phyloP scores from a whole-genome alignment of 1,284 basidiomycete species.

The Malassezia vespertilionis region DNA sequence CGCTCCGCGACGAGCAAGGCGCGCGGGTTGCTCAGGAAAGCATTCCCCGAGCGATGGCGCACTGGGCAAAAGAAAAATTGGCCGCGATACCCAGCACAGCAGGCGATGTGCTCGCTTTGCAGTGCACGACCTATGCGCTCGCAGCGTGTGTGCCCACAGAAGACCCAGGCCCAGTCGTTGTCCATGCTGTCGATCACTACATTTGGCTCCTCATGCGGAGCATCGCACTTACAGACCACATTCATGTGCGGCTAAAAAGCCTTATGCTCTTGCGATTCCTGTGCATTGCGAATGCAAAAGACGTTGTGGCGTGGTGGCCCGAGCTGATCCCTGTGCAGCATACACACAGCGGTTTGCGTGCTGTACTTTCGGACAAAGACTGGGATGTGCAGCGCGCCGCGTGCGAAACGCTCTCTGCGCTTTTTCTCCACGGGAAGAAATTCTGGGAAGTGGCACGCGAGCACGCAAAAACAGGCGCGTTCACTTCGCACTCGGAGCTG shows the following conservation, averaged over 20 bases:
- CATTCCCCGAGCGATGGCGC: no score
- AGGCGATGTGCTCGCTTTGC: no score
- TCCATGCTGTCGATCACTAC: not conserved
- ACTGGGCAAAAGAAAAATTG: no score
- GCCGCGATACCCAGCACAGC: no score
- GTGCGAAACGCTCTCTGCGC: not conserved
- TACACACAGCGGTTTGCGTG: not conserved
- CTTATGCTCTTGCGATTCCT: not conserved
- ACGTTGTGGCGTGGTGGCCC: constrained; percentile 1
- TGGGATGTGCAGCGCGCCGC: not conserved
- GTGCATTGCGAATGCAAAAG: not conserved
- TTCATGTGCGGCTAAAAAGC: no score
- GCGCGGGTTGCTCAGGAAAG: no score
- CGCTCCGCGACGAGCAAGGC: no score
- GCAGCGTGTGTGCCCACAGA: no score
- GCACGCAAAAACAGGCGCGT: not conserved
- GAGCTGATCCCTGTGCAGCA: not conserved
- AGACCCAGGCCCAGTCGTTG: no score
- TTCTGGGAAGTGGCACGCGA: constrained; percentile 14
- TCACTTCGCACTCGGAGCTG: constrained; percentile 9
- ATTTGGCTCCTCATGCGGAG: not conserved
- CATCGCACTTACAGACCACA: no score
- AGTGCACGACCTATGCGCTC: no score
- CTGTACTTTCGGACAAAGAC: not conserved
- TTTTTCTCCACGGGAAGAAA: constrained; percentile 1